Evolutionary conservation across 2,329 filamentous ascomycete species (phyloP).

Genomic region (Fusarium sp.): DNA sequence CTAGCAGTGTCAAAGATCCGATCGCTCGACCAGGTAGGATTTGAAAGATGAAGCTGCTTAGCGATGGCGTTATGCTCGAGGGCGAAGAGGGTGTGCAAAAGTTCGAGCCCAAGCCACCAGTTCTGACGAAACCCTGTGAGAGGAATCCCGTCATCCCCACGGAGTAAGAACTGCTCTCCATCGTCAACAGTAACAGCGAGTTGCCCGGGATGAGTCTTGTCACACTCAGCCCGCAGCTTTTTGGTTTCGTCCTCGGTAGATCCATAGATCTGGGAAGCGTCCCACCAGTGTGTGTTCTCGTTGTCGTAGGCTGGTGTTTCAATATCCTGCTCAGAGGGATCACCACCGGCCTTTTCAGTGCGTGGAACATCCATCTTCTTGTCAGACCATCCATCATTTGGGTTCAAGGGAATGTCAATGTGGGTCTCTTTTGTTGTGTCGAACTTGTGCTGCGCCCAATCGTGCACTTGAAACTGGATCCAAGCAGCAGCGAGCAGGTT

Average conservation of each 20-base stretch:
- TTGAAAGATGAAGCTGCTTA: conserved; percentile 21
- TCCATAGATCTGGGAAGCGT: conserved; percentile 29
- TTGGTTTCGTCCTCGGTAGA: conserved; percentile 19
- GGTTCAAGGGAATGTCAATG: conserved; percentile 6
- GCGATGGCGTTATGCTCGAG: conserved; percentile 29
- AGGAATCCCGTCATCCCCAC: conserved; percentile 13
- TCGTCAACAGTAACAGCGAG: not conserved
- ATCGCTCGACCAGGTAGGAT: conserved; percentile 18
- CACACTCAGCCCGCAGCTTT: not conserved
- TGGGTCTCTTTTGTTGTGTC: not conserved
- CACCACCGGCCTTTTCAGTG: not conserved
- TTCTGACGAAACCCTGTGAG: conserved; percentile 27
- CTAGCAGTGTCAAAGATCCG: conserved; percentile 15
- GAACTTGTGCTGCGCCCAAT: conserved; percentile 18
- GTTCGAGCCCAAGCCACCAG: conserved; percentile 29
- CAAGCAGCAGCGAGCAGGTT: conserved; percentile 29
- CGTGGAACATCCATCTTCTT: conserved; percentile 12
- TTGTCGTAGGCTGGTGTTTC: conserved; percentile 22
- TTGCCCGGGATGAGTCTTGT: conserved; percentile 10
- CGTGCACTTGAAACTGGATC: conserved; percentile 30
- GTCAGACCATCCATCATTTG: conserved; percentile 11
- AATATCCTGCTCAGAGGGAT: not conserved
- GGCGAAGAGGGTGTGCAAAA: conserved; percentile 21
- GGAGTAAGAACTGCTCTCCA: conserved; percentile 19
- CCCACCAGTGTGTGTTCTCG: conserved; percentile 29